Conservation (phyloP, 495 filamentous ascomycete species). For the Zalerion maritima region DNA sequence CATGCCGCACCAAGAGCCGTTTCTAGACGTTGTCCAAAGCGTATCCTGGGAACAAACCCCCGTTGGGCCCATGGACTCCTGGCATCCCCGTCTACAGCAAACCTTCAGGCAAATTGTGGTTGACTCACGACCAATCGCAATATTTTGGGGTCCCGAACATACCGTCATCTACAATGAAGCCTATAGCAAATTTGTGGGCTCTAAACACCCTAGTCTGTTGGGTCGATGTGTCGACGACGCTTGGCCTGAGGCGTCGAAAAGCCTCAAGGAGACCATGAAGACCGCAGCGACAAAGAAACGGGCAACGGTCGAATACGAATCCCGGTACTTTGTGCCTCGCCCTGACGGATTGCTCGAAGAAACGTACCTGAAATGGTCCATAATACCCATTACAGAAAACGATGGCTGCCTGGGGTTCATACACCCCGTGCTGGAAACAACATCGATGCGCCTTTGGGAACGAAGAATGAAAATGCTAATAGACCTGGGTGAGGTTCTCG, state of each 20-base stretch:
- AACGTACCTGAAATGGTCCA: constrained; percentile 46
- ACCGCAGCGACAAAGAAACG: constrained; percentile 10
- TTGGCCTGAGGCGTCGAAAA: constrained; percentile 19
- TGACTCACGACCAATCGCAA: constrained; percentile 11
- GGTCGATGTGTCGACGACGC: constrained; percentile 22
- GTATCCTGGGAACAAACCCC: background rate
- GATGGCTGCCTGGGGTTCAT: constrained; percentile 31
- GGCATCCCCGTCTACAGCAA: constrained; percentile 5
- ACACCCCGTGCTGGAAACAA: constrained; percentile 20
- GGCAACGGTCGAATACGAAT: constrained; percentile 20
- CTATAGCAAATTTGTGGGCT: constrained; percentile 23
- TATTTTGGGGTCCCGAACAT: constrained; percentile 31
- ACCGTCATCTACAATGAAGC: constrained; percentile 31
- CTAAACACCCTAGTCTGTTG: constrained; percentile 21
- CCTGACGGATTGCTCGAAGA: constrained; percentile 40
- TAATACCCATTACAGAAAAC: constrained; percentile 41
- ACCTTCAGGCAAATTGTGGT: constrained; percentile 7
- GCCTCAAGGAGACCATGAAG: constrained; percentile 18
- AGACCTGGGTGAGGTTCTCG: constrained; percentile 17
- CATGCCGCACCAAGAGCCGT: constrained; percentile 17
- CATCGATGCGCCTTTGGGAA: constrained; percentile 22
- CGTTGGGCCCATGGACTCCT: constrained; percentile 7
- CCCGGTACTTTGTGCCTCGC: constrained; percentile 31
- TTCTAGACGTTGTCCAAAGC: constrained; percentile 17
- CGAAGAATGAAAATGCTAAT: constrained; percentile 25